Evolutionary conservation across 257 asterid species (phyloP).

Genomic region (Verbena officinalis): DNA sequence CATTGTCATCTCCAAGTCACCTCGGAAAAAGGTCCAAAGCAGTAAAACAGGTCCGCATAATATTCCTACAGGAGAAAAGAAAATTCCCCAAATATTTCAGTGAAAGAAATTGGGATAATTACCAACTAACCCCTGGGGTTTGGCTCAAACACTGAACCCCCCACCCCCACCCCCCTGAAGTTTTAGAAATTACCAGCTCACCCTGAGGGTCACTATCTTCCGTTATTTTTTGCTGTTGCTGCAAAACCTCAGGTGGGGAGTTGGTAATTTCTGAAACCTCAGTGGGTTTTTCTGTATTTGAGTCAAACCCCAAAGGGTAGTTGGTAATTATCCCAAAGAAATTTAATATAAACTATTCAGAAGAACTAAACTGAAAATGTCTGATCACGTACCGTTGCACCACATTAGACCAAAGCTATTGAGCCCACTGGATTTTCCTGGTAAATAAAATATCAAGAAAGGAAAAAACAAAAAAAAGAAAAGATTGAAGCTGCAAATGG

Average conservation of each 20-base stretch:
- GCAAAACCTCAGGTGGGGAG: too few relatives aligned
- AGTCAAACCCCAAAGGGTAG: too few relatives aligned
- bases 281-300: too few relatives aligned
- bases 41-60: conserved; percentile 60
- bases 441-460: conserved; percentile 30
- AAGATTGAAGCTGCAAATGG: conserved; percentile 30
- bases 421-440: conserved; percentile 95
- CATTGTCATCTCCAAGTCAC: conserved; percentile 79
- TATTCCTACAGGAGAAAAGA: conserved; percentile 47
- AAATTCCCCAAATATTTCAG: background rate
- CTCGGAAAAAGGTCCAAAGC: conserved; percentile 78
- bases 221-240: too few relatives aligned
- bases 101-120: background rate
- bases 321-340: too few relatives aligned
- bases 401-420: conserved; percentile 97
- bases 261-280: too few relatives aligned
- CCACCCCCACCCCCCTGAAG: too few relatives aligned
- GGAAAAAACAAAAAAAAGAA: background rate
- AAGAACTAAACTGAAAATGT: conserved; percentile 2
- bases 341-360: background rate
- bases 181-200: conserved; percentile 9
- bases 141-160: too few relatives aligned
- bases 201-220: too few relatives aligned
- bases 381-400: conserved; percentile 76
- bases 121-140: too few relatives aligned